phyloP scores from a whole-genome alignment of 2,329 filamentous ascomycete species.

The Aspergillus clavatus region DNA sequence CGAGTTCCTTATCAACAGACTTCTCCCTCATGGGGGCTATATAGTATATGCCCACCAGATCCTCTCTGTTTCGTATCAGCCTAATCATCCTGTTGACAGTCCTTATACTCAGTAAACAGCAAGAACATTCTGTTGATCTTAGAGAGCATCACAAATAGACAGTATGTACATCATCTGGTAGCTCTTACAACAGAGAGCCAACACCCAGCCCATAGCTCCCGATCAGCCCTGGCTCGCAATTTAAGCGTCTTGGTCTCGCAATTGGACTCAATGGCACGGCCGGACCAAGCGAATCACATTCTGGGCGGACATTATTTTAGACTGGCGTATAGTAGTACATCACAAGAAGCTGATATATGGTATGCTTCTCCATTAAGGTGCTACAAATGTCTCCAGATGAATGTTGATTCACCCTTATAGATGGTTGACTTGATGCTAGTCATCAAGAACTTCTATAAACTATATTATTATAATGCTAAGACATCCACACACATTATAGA shows the following conservation, averaged over 20 bases:
- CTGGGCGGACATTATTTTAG: conserved; percentile 19
- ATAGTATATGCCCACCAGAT: conserved; percentile 6
- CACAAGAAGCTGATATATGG: no score
- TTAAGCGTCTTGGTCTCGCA: conserved; percentile 38
- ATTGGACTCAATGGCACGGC: conserved; percentile 32
- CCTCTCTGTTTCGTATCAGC: conserved; percentile 18
- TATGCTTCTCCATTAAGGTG: no score
- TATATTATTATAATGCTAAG: conserved; percentile 17
- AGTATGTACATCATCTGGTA: conserved; percentile 6
- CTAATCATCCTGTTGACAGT: conserved; percentile 22
- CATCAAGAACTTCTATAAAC: no score
- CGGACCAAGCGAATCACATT: conserved; percentile 27
- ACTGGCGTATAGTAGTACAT: no score
- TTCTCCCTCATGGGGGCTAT: conserved; percentile 23
- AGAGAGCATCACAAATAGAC: conserved; percentile 20
- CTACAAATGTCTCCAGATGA: no score
- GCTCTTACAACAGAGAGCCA: neutral
- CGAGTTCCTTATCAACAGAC: conserved; percentile 23
- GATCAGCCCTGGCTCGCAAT: conserved; percentile 36
- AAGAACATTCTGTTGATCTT: conserved; percentile 21
- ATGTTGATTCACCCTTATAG: no score
- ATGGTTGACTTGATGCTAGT: no score
- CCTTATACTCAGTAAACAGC: conserved; percentile 16
- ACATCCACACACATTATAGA: conserved; percentile 23
- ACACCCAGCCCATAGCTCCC: conserved; percentile 27